phyloP scores from a whole-genome alignment of 208 protist species.

The Spongospora subterranea region DNA sequence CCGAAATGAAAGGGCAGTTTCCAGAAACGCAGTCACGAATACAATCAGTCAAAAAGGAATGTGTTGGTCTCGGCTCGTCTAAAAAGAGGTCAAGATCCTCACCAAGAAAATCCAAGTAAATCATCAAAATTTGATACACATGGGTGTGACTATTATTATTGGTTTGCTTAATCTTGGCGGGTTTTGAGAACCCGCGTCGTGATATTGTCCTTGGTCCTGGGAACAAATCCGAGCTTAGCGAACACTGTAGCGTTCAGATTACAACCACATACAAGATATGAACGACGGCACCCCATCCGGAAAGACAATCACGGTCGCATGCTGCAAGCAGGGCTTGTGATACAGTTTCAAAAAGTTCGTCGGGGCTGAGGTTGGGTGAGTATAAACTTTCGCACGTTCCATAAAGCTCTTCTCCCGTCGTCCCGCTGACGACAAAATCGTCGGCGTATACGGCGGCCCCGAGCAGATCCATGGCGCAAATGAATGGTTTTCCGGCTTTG shows the following conservation, averaged over 20 bases:
- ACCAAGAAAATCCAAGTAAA: background rate
- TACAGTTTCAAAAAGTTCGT: slow-evolving; percentile 73
- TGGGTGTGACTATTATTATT: background rate
- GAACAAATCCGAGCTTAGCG: background rate
- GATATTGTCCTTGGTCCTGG: slow-evolving; percentile 56
- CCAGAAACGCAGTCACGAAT: background rate
- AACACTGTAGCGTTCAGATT: background rate
- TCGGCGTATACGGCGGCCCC: slow-evolving; percentile 69
- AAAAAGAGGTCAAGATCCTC: slow-evolving; percentile 1
- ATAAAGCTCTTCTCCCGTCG: slow-evolving; percentile 68
- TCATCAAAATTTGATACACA: background rate
- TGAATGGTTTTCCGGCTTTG: slow-evolving; percentile 68
- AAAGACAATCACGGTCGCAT: slow-evolving; percentile 70
- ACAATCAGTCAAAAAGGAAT: background rate
- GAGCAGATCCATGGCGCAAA: slow-evolving; percentile 71
- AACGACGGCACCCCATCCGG: slow-evolving; percentile 72
- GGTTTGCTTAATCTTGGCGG: slow-evolving; percentile 45
- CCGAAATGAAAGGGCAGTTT: too few relatives aligned
- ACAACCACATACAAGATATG: slow-evolving; percentile 69
- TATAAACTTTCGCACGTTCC: slow-evolving; percentile 73
- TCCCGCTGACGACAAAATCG: slow-evolving; percentile 73
- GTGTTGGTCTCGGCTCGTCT: background rate
- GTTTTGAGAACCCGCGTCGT: slow-evolving; percentile 53
- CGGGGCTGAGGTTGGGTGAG: slow-evolving; percentile 68
- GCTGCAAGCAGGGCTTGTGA: slow-evolving; percentile 72